Evolutionary conservation across 352 stramenopile species (phyloP), one percentile per base, ranked within the genome.

Genomic region (Globisporangium irregulare): DNA sequence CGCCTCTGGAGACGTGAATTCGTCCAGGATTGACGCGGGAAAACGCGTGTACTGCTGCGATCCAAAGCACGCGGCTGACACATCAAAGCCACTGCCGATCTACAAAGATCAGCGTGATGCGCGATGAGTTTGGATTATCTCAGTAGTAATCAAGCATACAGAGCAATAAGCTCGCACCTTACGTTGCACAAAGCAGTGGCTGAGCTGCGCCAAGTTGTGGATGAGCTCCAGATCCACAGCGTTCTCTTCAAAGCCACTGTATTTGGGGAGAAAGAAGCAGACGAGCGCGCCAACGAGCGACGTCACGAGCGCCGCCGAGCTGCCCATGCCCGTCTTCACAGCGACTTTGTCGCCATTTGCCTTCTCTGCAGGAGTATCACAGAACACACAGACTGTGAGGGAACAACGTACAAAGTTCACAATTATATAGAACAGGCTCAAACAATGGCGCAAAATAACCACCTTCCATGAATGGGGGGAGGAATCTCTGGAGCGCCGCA

Each of bases 31-130:
- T 34, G 81, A 77, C 0, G 78, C 73, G 1, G 80, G 85, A 68
- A 98, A 98, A 43, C 95, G 82, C 25, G 83, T 91, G 81, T 98
- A 99, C n/a, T 89, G 77, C 68, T 99, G 95, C 14, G 91, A 98
- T 12, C 97, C 97, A 72, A 97, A 98, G 51, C 92, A 94, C 14
- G 97, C 97, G 0, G 94, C 84, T 10, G 91, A 97, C 5, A 99
- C 94, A 77, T 99, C 97, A 78, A 99, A 99, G 4, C 97, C 97
- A 66, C 92, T 98, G 43, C 97, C 97, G n/a, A 99, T 91, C 86
- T 94, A 61, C 56, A 58, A 58, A 54, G 36, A 59, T 15, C 12
- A 62, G 24, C 2, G 24, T 22, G 12, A 43, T 55, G 12, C 51
- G 9, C 59, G 7, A 14, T 48, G 10, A 60, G 24, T n/a, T 53